These are phyloP conservation scores for Lycium ferocissimum DNA, from an alignment of 257 asterid genomes.

Conservation along the genomic window DNA sequence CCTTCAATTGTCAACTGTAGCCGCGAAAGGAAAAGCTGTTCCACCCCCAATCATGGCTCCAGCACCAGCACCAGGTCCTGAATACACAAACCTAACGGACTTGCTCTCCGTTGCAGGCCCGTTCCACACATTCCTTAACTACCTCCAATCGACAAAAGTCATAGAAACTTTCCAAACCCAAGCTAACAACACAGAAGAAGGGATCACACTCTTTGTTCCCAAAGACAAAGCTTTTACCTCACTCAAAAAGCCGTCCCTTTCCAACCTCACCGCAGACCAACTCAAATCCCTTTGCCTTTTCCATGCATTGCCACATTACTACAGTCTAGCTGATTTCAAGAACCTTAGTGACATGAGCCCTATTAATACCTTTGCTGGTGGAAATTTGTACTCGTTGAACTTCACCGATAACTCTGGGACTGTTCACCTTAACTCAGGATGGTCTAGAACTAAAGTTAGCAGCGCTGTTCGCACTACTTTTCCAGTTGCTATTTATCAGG, in stretches of 20 bases:
- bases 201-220: constrained; percentile 82
- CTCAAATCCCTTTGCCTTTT: constrained; percentile 67
- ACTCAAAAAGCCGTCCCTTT: constrained; percentile 52
- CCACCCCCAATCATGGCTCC: constrained; percentile 47
- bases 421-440: constrained; percentile 61
- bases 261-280: constrained; percentile 72
- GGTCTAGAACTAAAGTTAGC: constrained; percentile 70
- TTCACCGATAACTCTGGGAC: constrained; percentile 71
- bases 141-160: constrained; percentile 64
- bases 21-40: constrained; percentile 46
- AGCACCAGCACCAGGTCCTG: constrained; percentile 78
- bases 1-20: constrained; percentile 38
- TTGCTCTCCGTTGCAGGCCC: constrained; percentile 85
- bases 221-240: constrained; percentile 65
- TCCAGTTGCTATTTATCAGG: constrained; percentile 79
- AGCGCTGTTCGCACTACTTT: constrained; percentile 77
- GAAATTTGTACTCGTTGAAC: constrained; percentile 50
- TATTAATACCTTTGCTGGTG: constrained; percentile 68
- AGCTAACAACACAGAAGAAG: constrained; percentile 78
- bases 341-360: constrained; percentile 75
- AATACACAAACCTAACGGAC: constrained; percentile 65
- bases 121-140: constrained; percentile 68
- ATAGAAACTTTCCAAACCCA: constrained; percentile 73
- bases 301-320: constrained; percentile 81
- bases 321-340: constrained; percentile 71